Evolutionary conservation across 768 basidiomycete species (phyloP).

Genomic region (Suillus alpinus): DNA sequence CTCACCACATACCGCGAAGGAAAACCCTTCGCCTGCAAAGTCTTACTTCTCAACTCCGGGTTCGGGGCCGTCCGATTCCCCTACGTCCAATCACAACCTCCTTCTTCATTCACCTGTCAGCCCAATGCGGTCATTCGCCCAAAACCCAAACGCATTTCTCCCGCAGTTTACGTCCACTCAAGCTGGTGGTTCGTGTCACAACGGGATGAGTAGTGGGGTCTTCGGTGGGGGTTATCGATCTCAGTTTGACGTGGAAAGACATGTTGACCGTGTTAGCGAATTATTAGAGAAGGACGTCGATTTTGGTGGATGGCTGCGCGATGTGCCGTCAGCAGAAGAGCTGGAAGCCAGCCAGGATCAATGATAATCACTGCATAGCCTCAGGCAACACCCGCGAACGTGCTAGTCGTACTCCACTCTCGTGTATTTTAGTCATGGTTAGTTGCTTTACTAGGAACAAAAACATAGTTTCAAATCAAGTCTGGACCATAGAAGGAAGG

Average conservation of each 20-base stretch:
- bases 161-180: constrained; percentile 39
- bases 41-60: constrained; percentile 38
- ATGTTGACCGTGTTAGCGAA: constrained; percentile 51
- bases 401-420: constrained; percentile 13
- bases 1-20: constrained; percentile 3
- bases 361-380: constrained; percentile 7
- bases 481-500: constrained; percentile 20
- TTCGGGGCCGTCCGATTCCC: constrained; percentile 29
- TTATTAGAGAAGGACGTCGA: constrained; percentile 59
- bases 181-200: constrained; percentile 15
- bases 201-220: constrained; percentile 22
- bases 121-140: constrained; percentile 34
- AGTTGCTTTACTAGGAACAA: constrained; percentile 7
- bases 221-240: constrained; percentile 50
- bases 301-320: constrained; percentile 50
- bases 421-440: constrained; percentile 15
- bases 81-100: constrained; percentile 20
- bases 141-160: constrained; percentile 33
- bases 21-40: constrained; percentile 30
- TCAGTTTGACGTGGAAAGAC: constrained; percentile 56
- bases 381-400: constrained; percentile 2
- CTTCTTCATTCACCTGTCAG: constrained; percentile 33
- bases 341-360: constrained; percentile 16
- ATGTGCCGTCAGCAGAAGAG: constrained; percentile 33
- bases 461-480: constrained; percentile 3